Conservation (phyloP, 768 basidiomycete genomes). For the Russula emetica region DNA sequence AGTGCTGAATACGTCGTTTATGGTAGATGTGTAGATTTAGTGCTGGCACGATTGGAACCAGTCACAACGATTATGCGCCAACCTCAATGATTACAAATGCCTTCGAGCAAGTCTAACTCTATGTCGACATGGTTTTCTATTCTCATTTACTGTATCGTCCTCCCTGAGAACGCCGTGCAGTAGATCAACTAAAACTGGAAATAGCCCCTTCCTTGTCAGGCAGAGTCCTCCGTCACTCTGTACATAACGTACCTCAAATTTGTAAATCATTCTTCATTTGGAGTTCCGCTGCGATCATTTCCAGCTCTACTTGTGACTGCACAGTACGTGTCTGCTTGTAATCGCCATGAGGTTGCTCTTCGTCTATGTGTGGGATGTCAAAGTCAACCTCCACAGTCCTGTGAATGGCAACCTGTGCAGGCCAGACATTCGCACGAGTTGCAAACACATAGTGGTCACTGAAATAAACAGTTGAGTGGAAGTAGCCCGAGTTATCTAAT, state of each 20-base stretch:
- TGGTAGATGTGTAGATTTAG: too few relatives aligned
- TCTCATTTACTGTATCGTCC: not conserved
- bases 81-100: not conserved
- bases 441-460: not conserved
- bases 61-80: too few relatives aligned
- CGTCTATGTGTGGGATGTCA: constrained; percentile 2
- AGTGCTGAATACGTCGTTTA: too few relatives aligned
- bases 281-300: constrained; percentile 3
- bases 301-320: constrained; percentile 16
- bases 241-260: constrained; percentile 17
- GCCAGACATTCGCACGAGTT: not conserved
- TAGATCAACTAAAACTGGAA: not conserved
- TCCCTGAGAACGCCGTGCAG: too few relatives aligned
- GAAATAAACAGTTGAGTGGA: not conserved
- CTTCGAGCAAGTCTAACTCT: not conserved
- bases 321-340: not conserved
- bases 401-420: constrained; percentile 17
- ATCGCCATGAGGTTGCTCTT: not conserved
- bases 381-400: constrained; percentile 13
- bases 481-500: not conserved
- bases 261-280: constrained; percentile 22
- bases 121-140: not conserved
- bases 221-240: not conserved
- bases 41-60: too few relatives aligned
- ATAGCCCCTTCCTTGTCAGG: not conserved